Percentiles rank a stretch among this genome's conserved stretches.
phyloP scores from a whole-genome alignment of 1,139 yeast species.

The Yamadazyma conglobata region DNA sequence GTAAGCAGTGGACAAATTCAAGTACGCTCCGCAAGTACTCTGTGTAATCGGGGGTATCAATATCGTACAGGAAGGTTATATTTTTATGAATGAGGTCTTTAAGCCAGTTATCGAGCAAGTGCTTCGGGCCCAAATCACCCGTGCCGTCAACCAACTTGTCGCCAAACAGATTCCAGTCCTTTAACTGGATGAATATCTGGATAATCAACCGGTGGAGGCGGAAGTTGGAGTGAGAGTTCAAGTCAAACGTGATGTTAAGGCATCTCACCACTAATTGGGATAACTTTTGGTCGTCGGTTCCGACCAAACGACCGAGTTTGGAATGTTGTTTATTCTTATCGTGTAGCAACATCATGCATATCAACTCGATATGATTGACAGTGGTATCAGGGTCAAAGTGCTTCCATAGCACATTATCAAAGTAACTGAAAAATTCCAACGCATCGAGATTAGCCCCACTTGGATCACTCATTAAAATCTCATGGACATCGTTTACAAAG shows the following conservation, averaged over 20 bases:
- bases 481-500: conserved; percentile 22
- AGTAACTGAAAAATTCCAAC: conserved; percentile 21
- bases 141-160: conserved; percentile 2
- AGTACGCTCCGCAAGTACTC: conserved; percentile 9
- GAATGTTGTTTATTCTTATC: conserved; percentile 10
- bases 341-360: conserved; percentile 19
- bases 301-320: no score
- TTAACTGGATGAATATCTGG: conserved; percentile 5
- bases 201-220: conserved; percentile 10
- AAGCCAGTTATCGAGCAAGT: conserved; percentile 11
- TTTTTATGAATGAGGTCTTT: conserved; percentile 4
- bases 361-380: conserved; percentile 35
- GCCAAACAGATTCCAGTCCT: conserved; percentile 1
- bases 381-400: conserved; percentile 36
- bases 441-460: conserved; percentile 12
- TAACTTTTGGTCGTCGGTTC: neutral
- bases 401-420: conserved; percentile 34
- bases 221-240: conserved; percentile 9
- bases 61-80: conserved; percentile 10
- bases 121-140: conserved; percentile 7
- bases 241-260: conserved; percentile 11
- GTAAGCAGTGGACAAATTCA: neutral
- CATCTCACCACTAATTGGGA: conserved; percentile 8
- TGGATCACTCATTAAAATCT: conserved; percentile 7
- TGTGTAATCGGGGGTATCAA: conserved; percentile 6